phyloP scores from a whole-genome alignment of 164 flowering plant species.

The Tinospora cordifolia region DNA sequence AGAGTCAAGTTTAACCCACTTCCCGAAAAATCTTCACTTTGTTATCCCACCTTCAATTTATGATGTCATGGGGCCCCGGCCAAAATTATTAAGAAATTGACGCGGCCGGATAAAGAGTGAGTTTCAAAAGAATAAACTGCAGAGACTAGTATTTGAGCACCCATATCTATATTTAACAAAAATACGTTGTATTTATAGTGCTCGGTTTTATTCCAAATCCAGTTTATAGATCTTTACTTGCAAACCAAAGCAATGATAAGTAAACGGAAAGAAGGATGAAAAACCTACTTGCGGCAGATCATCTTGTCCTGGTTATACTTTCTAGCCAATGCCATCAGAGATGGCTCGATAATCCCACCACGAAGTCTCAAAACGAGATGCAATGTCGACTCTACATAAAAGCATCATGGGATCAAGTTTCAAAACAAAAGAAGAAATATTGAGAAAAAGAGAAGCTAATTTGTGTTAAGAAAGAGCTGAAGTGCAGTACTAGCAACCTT shows the following conservation, averaged over 20 bases:
- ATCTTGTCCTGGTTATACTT: constrained; percentile 27
- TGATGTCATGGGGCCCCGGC: too few relatives aligned
- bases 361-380: constrained; percentile 27
- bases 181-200: too few relatives aligned
- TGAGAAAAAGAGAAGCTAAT: background rate
- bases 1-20: too few relatives aligned
- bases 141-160: too few relatives aligned
- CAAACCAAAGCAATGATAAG: background rate
- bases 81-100: too few relatives aligned
- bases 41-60: too few relatives aligned
- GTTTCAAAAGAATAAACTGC: too few relatives aligned
- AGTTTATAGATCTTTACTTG: background rate
- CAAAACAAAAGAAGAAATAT: background rate
- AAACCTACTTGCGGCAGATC: constrained; percentile 25
- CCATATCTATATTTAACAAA: too few relatives aligned
- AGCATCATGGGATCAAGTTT: background rate
- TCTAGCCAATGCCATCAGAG: constrained; percentile 29
- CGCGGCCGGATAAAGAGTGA: too few relatives aligned
- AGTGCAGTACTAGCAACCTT: constrained; percentile 7
- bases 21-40: too few relatives aligned
- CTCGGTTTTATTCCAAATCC: background rate
- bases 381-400: constrained; percentile 14
- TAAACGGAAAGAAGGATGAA: background rate
- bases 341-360: constrained; percentile 26
- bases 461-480: too few relatives aligned